Conservation (phyloP, 768 basidiomycete genomes). For the Tricholoma bakamatsutake region DNA sequence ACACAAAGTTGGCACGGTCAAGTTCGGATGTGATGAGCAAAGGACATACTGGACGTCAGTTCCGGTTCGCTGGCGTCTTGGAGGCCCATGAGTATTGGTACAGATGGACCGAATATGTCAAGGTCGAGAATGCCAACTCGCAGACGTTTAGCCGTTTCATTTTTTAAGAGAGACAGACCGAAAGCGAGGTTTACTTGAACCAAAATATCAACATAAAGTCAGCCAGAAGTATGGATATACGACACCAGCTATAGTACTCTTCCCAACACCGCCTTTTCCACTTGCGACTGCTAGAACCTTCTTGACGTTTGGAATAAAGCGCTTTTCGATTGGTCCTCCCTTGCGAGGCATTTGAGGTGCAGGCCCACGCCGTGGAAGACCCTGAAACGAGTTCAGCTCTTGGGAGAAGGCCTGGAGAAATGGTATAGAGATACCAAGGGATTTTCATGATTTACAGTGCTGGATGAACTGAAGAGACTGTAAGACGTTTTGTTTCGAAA, state of each 20-base stretch:
- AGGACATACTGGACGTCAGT: constrained; percentile 56
- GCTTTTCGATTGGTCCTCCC: constrained; percentile 46
- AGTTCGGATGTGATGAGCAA: no score
- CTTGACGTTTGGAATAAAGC: constrained; percentile 65
- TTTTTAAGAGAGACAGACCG: constrained; percentile 49
- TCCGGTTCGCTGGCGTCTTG: constrained; percentile 72
- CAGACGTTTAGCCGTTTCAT: constrained; percentile 33
- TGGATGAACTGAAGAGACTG: constrained; percentile 9
- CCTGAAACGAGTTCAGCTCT: constrained; percentile 1
- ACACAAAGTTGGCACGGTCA: background rate
- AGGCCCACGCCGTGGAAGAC: constrained; percentile 27
- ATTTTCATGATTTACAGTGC: constrained; percentile 12
- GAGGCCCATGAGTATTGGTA: constrained; percentile 91
- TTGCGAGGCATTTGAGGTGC: constrained; percentile 59
- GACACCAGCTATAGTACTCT: constrained; percentile 87
- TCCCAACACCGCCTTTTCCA: constrained; percentile 97
- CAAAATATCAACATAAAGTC: background rate
- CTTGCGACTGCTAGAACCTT: constrained; percentile 75
- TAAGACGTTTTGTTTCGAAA: background rate
- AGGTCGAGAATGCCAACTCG: constrained; percentile 88
- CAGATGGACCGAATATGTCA: constrained; percentile 92
- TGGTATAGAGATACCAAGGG: constrained; percentile 8
- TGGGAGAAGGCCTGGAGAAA: background rate
- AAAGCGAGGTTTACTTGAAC: constrained; percentile 74
- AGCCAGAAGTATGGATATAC: constrained; percentile 1